Base-by-base conservation (phyloP, 2,329 filamentous ascomycete species). In the Penicillium sumatraense region DNA sequence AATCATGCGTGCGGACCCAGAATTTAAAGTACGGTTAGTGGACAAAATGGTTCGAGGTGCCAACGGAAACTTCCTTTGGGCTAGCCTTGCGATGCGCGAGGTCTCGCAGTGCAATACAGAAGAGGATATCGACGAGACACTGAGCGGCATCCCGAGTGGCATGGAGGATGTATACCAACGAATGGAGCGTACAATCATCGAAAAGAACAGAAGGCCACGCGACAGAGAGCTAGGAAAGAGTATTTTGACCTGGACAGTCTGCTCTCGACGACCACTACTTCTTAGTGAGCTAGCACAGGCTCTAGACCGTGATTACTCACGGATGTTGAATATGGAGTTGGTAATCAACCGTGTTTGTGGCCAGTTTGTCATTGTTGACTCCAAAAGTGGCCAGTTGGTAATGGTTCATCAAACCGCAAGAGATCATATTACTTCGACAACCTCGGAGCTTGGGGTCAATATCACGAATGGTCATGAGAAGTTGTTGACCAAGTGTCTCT, bases 371-470 rank as follows among this genome's bases (percentile, higher is more conserved):
- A 9, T 36, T 36, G 18, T 36, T 18, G 31, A 49, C 31, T 10
- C 23, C 36, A 18, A 26, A 3, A 49, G 20, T 27, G 3, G 8
- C 20, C 20, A 27, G 10, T 49, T 49, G 27, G 21, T 40, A 6
- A 38, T 49, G 31, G 33, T 49, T 9, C 47, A 49, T 13, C 47
- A 49, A 21, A 49, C 47, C 14, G 47, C 47, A 14, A 49, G 29
- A 24, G 46, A 49, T 49, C 46, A 49, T 18, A 36, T 49, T 14
- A 35, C 26, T 21, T 5, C 46, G 8, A 49, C 31, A 38, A 14
- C 21, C 31, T 49, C 46, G 16, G 46, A 49, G 26, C 31, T 49
- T 8, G 46, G 47, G 14, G 33, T 49, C 33, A 40, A 38, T 40
- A 20, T 49, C 7, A 13, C 14, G 3, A 18, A 40, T 24, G 46